Evolutionary conservation across 2,329 filamentous ascomycete genomes (phyloP).

Genomic region (Stagonosporopsis chrysanthemi): DNA sequence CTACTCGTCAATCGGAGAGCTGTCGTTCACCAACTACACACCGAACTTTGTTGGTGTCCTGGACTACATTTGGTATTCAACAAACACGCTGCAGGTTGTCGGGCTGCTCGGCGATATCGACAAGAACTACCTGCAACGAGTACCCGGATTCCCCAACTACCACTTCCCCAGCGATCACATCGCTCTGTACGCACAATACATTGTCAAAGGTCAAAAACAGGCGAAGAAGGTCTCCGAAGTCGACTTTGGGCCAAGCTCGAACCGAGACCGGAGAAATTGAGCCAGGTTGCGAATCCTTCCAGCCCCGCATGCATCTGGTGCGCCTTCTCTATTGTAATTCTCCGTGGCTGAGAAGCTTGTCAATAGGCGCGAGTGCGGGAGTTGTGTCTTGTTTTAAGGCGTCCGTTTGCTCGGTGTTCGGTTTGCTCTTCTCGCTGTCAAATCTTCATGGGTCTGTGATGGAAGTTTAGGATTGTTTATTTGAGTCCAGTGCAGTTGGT

Average conservation of each 20-base stretch:
- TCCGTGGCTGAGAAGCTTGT: conserved; percentile 35
- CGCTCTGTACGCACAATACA: conserved; percentile 86
- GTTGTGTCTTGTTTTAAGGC: conserved; percentile 41
- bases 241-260: conserved; percentile 48
- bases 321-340: conserved; percentile 27
- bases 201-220: conserved; percentile 86
- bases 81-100: conserved; percentile 84
- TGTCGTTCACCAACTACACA: conserved; percentile 96
- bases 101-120: conserved; percentile 87
- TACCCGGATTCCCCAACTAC: conserved; percentile 91
- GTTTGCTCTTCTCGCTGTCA: conserved; percentile 36
- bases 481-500: conserved; percentile 25
- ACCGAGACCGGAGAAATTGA: conserved; percentile 40
- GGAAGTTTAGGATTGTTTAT: conserved; percentile 35
- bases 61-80: conserved; percentile 98
- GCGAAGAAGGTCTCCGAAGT: conserved; percentile 56
- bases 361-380: conserved; percentile 40
- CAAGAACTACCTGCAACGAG: conserved; percentile 80
- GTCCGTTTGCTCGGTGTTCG: conserved; percentile 48
- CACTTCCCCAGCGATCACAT: conserved; percentile 95
- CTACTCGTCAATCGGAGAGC: conserved; percentile 83
- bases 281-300: conserved; percentile 12
- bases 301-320: conserved; percentile 7
- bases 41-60: conserved; percentile 91
- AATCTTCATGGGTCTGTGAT: conserved; percentile 33